A percentile compares a stretch with the other conserved stretches of the same genome.
These are phyloP conservation scores for Stagonosporopsis vannaccii DNA, from an alignment of 2,329 filamentous ascomycete species.

Conservation along the genomic window DNA sequence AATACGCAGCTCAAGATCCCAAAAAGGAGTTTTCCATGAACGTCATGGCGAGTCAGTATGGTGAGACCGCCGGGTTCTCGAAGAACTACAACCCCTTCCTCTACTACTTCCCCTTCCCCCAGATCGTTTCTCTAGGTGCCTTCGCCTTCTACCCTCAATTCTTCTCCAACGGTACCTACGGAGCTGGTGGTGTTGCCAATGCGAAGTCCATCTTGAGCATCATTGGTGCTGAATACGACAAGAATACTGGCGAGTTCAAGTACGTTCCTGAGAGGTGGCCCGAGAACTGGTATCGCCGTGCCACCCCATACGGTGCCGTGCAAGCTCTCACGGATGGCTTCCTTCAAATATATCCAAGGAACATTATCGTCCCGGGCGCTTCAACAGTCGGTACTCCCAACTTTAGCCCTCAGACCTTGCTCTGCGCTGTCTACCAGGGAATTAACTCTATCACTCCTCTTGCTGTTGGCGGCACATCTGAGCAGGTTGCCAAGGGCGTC, in stretches of 20 bases:
- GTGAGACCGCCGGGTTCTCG: slow-evolving; percentile 53
- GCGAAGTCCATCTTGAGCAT: slow-evolving; percentile 50
- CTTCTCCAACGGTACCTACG: slow-evolving; percentile 49
- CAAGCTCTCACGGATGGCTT: slow-evolving; percentile 44
- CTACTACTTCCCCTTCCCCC: slow-evolving; percentile 47
- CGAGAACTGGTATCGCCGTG: slow-evolving; percentile 60
- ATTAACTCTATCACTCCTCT: slow-evolving; percentile 48
- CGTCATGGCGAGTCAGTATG: slow-evolving; percentile 36
- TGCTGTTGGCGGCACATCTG: slow-evolving; percentile 32
- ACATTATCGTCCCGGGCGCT: slow-evolving; percentile 39
- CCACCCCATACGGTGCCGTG: slow-evolving; percentile 57
- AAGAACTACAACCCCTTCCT: slow-evolving; percentile 55
- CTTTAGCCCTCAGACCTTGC: slow-evolving; percentile 38
- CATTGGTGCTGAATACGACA: slow-evolving; percentile 57
- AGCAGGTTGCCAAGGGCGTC: slow-evolving; percentile 28
- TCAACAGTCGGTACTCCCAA: slow-evolving; percentile 44
- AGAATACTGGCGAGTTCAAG: slow-evolving; percentile 54
- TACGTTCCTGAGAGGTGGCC: slow-evolving; percentile 61
- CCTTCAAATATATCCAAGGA: slow-evolving; percentile 43
- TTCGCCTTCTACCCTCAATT: slow-evolving; percentile 36
- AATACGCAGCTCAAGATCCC: slow-evolving; percentile 25
- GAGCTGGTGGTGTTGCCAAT: slow-evolving; percentile 45
- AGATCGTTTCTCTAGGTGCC: slow-evolving; percentile 58
- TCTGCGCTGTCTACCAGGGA: slow-evolving; percentile 48
- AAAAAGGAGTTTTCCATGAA: slow-evolving; percentile 36